These are phyloP conservation scores for Corylus heterophylla DNA, from an alignment of 306 rosid species.

Conservation along the genomic window DNA sequence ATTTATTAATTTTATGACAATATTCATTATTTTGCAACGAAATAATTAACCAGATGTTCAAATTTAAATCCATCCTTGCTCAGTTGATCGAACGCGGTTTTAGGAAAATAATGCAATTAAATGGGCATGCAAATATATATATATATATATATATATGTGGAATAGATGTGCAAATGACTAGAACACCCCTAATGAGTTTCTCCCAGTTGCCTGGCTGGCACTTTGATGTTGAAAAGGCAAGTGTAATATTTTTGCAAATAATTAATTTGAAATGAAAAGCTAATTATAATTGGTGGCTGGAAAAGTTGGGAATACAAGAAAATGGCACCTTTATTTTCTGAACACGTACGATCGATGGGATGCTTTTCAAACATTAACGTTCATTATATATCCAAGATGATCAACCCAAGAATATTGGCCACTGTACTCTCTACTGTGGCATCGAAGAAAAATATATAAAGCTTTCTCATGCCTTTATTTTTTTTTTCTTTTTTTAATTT, in stretches of 20 bases:
- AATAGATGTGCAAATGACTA: conserved; percentile 16
- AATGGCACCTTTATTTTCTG: not conserved
- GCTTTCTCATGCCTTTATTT: not conserved
- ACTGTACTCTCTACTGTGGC: not conserved
- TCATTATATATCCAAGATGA: too few relatives aligned
- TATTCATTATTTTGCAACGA: too few relatives aligned
- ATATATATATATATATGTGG: too few relatives aligned
- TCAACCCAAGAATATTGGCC: too few relatives aligned
- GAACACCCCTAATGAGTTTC: conserved; percentile 29
- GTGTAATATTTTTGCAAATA: conserved; percentile 19
- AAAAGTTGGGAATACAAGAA: conserved; percentile 41
- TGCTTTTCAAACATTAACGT: not conserved
- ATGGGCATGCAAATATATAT: conserved; percentile 17
- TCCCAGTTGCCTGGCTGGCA: conserved; percentile 34
- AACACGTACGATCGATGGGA: not conserved
- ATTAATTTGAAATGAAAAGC: conserved; percentile 26
- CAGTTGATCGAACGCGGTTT: not conserved
- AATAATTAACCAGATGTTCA: too few relatives aligned
- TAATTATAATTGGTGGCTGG: conserved; percentile 31
- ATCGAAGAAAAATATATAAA: not conserved
- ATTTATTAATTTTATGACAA: too few relatives aligned
- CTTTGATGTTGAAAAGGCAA: conserved; percentile 21
- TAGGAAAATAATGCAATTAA: not conserved
- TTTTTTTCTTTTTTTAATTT: not conserved
- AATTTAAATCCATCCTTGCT: not conserved